Percentiles rank a stretch among this genome's conserved stretches.
Evolutionary conservation across 2,329 filamentous ascomycete species (phyloP).

Genomic region (Xylaria sp.): DNA sequence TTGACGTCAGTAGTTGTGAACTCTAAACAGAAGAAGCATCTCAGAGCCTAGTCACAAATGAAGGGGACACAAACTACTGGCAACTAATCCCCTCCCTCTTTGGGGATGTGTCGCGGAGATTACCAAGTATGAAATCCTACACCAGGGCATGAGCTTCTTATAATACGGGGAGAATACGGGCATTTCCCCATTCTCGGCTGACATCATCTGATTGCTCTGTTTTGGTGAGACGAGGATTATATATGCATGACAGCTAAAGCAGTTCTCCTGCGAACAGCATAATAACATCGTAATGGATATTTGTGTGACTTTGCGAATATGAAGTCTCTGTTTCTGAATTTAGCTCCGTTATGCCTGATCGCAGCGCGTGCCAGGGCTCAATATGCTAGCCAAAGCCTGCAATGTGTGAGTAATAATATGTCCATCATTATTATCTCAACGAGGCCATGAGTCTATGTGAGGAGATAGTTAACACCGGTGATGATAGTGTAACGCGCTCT

Average conservation of each 20-base stretch:
- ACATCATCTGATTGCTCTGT: background rate
- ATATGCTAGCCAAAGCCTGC: background rate
- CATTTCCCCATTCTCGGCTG: background rate
- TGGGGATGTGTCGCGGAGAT: background rate
- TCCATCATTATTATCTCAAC: background rate
- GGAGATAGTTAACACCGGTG: background rate
- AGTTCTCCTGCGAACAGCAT: background rate
- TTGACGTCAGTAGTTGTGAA: background rate
- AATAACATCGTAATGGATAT: background rate
- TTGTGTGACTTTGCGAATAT: background rate
- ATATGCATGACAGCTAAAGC: background rate
- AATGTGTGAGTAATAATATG: background rate
- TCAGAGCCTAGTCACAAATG: background rate
- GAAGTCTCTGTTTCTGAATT: background rate
- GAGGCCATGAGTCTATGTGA: background rate
- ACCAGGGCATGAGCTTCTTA: background rate
- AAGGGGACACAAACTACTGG: no score
- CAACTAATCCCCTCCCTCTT: background rate
- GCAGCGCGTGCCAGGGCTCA: background rate
- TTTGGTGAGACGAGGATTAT: background rate
- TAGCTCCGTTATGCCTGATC: background rate
- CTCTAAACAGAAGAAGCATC: background rate
- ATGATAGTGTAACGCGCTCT: slow-evolving; percentile 1
- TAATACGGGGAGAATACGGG: background rate
- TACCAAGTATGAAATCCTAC: background rate